Percentiles rank a stretch among this genome's conserved stretches.
These are phyloP conservation scores for Fusarium burgessii DNA, from an alignment of 2,329 filamentous ascomycete species.

Conservation along the genomic window DNA sequence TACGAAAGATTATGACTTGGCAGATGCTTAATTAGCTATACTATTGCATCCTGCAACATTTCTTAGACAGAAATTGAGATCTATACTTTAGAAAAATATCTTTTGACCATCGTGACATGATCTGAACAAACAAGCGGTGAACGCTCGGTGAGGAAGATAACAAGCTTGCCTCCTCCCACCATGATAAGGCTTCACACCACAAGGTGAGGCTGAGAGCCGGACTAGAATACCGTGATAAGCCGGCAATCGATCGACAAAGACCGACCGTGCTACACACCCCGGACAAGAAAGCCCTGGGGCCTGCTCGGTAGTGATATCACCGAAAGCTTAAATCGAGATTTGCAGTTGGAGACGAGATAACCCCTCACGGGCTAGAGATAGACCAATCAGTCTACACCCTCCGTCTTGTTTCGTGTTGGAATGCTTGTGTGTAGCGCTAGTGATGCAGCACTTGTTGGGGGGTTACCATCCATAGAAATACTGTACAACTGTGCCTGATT, in stretches of 20 bases:
- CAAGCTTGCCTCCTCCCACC: not conserved
- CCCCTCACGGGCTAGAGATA: slow-evolving; percentile 6
- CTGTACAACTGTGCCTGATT: not conserved
- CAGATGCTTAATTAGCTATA: slow-evolving; percentile 29
- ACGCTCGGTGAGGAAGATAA: slow-evolving; percentile 21
- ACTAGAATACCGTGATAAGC: slow-evolving; percentile 23
- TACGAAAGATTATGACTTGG: slow-evolving; percentile 28
- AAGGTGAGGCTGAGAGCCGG: slow-evolving; percentile 17
- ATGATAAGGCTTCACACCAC: slow-evolving; percentile 19
- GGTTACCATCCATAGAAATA: slow-evolving; percentile 11
- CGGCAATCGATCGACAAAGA: slow-evolving; percentile 16
- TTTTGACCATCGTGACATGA: not conserved
- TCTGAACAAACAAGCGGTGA: slow-evolving; percentile 22
- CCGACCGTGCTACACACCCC: slow-evolving; percentile 10
- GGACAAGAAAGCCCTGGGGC: slow-evolving; percentile 26
- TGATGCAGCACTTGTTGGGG: slow-evolving; percentile 20
- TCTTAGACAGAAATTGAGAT: slow-evolving; percentile 28
- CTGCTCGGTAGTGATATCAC: slow-evolving; percentile 3
- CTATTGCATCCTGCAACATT: slow-evolving; percentile 22
- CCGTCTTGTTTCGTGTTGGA: slow-evolving; percentile 12
- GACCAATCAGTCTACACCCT: slow-evolving; percentile 29
- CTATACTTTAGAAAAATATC: slow-evolving; percentile 7
- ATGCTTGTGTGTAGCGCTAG: slow-evolving; percentile 28
- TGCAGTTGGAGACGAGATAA: slow-evolving; percentile 11
- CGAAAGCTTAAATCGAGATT: slow-evolving; percentile 33